Conservation (phyloP, 2,329 filamentous ascomycete species). For the Curvularia sp. region DNA sequence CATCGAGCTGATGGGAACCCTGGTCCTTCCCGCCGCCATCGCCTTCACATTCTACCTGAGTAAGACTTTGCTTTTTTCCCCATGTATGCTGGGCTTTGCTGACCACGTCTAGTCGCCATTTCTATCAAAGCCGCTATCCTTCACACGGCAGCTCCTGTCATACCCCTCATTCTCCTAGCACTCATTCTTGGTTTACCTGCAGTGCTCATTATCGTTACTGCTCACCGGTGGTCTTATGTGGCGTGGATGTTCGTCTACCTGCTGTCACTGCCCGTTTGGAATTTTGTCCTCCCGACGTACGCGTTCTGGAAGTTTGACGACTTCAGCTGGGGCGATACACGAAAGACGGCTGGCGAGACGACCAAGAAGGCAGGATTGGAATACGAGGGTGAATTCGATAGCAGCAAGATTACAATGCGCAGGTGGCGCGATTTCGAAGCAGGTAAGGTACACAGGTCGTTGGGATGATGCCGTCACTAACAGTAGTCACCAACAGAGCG, state of each 20-base stretch:
- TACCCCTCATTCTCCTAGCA: conserved; percentile 86
- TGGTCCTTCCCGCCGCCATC: conserved; percentile 95
- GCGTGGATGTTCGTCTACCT: conserved; percentile 98
- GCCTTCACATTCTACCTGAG: conserved; percentile 95
- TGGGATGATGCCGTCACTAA: conserved; percentile 38
- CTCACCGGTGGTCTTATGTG: conserved; percentile 90
- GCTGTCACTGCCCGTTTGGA: conserved; percentile 92
- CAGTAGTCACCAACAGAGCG: conserved; percentile 49
- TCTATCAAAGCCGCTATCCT: conserved; percentile 74
- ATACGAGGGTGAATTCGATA: conserved; percentile 95
- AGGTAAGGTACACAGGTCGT: conserved; percentile 55
- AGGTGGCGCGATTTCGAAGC: conserved; percentile 93
- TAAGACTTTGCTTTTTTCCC: conserved; percentile 59
- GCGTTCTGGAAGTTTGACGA: conserved; percentile 99
- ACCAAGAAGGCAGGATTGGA: conserved; percentile 86
- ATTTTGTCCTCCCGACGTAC: conserved; percentile 92
- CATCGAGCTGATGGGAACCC: conserved; percentile 90
- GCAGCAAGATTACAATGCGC: conserved; percentile 99
- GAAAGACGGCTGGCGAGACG: conserved; percentile 91
- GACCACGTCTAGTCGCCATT: conserved; percentile 70
- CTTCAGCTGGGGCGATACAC: conserved; percentile 98
- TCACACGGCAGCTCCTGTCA: conserved; percentile 72
- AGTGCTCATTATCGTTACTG: conserved; percentile 89
- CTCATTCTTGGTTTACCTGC: conserved; percentile 94
- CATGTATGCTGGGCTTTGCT: conserved; percentile 24